Evolutionary conservation across 352 stramenopile species (phyloP).

Genomic region (Globisporangium cederbergense): DNA sequence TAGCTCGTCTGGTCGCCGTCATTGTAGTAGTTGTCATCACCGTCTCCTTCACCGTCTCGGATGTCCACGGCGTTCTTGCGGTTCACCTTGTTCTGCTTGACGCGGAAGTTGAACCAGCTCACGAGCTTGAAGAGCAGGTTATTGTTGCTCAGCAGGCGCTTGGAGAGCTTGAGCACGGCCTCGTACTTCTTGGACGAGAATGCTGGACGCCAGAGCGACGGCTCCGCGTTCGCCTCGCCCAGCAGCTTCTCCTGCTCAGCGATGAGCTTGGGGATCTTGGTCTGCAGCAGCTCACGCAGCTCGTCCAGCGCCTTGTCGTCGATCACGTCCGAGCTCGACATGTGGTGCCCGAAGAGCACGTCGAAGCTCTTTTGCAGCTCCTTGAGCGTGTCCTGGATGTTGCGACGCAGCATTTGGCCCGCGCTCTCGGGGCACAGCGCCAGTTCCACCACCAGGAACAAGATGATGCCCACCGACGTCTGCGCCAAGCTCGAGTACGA

Average conservation of each 20-base stretch:
- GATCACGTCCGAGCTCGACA: conserved; percentile 48
- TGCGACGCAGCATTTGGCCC: conserved; percentile 52
- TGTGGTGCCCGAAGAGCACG: conserved; percentile 67
- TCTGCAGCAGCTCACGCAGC: conserved; percentile 50
- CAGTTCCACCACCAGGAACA: conserved; percentile 73
- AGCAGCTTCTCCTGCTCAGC: conserved; percentile 58
- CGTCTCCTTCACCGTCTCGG: conserved; percentile 26
- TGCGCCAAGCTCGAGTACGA: conserved; percentile 80
- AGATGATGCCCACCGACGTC: conserved; percentile 69
- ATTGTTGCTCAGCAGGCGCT: conserved; percentile 77
- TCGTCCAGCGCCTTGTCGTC: conserved; percentile 44
- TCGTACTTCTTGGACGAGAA: conserved; percentile 82
- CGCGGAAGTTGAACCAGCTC: conserved; percentile 67
- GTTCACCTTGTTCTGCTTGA: conserved; percentile 41
- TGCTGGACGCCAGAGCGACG: conserved; percentile 55
- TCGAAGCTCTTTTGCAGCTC: conserved; percentile 59
- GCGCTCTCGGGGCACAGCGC: conserved; percentile 68
- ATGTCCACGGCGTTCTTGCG: conserved; percentile 47
- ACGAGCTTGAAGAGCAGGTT: conserved; percentile 79
- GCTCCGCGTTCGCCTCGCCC: conserved; percentile 56
- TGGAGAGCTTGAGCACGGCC: conserved; percentile 46
- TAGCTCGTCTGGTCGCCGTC: conserved; percentile 25
- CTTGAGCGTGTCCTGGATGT: conserved; percentile 70
- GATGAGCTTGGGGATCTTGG: conserved; percentile 51
- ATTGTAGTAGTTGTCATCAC: conserved; percentile 20